Percentiles rank a stretch among this genome's conserved stretches.
phyloP scores from a whole-genome alignment of 768 basidiomycete species.

The Phlegmacium glaucopus region DNA sequence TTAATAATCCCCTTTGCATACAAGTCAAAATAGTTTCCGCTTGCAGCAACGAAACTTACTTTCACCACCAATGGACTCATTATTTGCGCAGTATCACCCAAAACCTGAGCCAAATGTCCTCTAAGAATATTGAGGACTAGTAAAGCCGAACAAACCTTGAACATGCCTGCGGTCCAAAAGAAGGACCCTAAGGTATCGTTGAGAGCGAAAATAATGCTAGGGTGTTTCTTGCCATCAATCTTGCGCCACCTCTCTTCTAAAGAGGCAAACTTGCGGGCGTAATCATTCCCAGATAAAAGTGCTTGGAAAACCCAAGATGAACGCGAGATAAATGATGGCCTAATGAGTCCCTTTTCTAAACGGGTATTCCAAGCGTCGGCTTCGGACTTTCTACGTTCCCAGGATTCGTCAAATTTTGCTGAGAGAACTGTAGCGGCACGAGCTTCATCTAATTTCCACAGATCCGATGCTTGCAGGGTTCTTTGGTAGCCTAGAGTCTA shows the following conservation, averaged over 20 bases:
- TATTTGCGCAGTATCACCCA: constrained; percentile 58
- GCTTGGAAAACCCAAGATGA: constrained; percentile 39
- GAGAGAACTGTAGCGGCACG: constrained; percentile 50
- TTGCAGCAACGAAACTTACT: constrained; percentile 23
- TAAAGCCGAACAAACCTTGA: constrained; percentile 40
- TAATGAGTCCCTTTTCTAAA: constrained; percentile 41
- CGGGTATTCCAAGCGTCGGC: constrained; percentile 56
- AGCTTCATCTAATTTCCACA: constrained; percentile 61
- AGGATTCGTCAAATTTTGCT: constrained; percentile 51
- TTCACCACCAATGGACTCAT: constrained; percentile 63
- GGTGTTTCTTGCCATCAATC: constrained; percentile 38
- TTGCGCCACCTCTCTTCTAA: constrained; percentile 44
- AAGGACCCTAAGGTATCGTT: constrained; percentile 55
- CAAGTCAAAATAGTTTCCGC: neutral
- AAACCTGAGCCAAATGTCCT: constrained; percentile 33
- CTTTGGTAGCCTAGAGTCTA: constrained; percentile 66
- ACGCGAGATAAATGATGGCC: constrained; percentile 36
- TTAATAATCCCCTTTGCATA: constrained; percentile 52
- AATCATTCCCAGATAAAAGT: constrained; percentile 20
- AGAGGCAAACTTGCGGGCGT: constrained; percentile 20
- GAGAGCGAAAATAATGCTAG: constrained; percentile 57
- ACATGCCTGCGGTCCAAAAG: constrained; percentile 63
- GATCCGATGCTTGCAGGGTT: constrained; percentile 69
- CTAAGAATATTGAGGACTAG: neutral
- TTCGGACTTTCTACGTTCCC: constrained; percentile 42